A percentile compares a stretch with the other conserved stretches of the same genome.
phyloP scores from a whole-genome alignment of 192 early-diverging fungal species.

The Podila horticola region DNA sequence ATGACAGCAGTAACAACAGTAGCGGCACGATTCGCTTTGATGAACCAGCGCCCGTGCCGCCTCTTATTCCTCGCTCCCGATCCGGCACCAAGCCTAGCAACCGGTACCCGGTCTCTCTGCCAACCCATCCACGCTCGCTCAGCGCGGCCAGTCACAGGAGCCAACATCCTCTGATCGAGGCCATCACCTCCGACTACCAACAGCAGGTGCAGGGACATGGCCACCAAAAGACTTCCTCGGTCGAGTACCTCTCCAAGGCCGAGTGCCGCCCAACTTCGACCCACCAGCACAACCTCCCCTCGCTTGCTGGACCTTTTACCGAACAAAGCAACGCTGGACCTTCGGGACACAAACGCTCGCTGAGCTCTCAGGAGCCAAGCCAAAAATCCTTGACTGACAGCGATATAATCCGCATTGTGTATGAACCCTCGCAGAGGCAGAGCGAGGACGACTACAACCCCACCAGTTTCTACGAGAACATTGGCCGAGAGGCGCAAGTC shows the following conservation, averaged over 20 bases:
- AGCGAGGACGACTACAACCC: neutral
- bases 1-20: neutral
- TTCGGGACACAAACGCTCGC: neutral
- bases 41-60: neutral
- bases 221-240: neutral
- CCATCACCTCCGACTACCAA: neutral
- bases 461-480: conserved; percentile 4
- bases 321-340: too few species aligned
- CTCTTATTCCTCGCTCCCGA: neutral
- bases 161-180: neutral
- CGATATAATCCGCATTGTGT: conserved; percentile 20
- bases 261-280: neutral
- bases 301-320: neutral
- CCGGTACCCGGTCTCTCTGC: neutral
- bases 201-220: neutral
- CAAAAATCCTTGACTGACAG: neutral
- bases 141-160: conserved; percentile 10
- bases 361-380: neutral
- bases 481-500: neutral
- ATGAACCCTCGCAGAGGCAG: conserved; percentile 5
- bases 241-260: neutral
- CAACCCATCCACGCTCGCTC: neutral
- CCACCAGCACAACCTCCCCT: neutral
- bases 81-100: neutral
- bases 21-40: neutral